Percentiles rank a stretch among this genome's conserved stretches.
phyloP scores from a whole-genome alignment of 257 asterid species.

The Capsicum pubescens region DNA sequence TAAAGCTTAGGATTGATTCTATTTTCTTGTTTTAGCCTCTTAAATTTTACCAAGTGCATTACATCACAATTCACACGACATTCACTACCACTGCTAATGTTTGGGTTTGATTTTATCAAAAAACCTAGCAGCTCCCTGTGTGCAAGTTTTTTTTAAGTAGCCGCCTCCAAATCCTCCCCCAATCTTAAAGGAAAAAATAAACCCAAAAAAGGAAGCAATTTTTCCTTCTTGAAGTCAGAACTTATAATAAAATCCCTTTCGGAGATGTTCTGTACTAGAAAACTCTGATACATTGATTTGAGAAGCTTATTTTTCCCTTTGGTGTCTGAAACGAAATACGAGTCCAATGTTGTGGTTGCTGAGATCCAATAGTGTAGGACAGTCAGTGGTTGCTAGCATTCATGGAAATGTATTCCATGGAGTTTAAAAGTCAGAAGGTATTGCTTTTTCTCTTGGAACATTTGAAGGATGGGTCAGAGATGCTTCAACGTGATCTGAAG shows the following conservation, averaged over 20 bases:
- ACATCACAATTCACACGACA: too few species aligned
- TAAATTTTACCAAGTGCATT: constrained; percentile 11
- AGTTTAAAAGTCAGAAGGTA: background rate
- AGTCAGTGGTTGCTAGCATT: background rate
- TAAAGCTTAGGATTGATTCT: background rate
- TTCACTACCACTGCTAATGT: background rate
- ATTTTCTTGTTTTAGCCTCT: background rate
- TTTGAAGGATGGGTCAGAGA: constrained; percentile 1
- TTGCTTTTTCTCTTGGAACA: background rate
- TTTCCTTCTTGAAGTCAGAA: constrained; percentile 11
- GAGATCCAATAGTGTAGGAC: background rate
- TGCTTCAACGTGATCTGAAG: background rate
- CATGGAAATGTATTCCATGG: background rate
- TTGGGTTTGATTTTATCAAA: background rate
- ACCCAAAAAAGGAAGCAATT: background rate
- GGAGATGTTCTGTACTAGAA: background rate
- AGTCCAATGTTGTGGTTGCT: constrained; percentile 2
- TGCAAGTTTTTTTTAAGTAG: background rate
- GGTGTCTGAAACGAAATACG: background rate
- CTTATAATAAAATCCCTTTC: background rate
- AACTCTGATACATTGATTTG: background rate
- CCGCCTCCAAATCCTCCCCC: background rate
- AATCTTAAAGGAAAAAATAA: background rate
- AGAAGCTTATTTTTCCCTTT: background rate
- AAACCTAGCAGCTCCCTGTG: background rate